Evolutionary conservation across 139 green algal genomes (phyloP), one percentile per base, ranked within the genome.

Genomic region (Chlorella sp.): DNA sequence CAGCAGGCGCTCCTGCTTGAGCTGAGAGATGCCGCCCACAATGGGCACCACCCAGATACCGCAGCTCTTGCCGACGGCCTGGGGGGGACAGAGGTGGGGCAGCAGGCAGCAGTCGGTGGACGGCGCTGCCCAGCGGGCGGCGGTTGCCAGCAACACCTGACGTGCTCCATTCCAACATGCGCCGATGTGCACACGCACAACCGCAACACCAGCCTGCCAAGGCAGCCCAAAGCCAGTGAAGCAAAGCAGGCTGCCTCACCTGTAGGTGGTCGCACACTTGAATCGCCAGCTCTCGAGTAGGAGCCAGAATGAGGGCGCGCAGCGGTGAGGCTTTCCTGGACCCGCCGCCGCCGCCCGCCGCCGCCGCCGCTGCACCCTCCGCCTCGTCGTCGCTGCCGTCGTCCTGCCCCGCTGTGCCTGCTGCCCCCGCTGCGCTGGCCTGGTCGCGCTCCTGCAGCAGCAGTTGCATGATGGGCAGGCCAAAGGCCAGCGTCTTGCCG

Each of bases 401-500:
- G 51, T 21, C 44, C 44, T 21, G 51, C 51, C 11, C 44, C 7
- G 47, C 57, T 81, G 56, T 20, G 6, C 32, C 72, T 62, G 32
- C 81, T 73, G 36, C 57, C 39, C 81, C 36, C 23, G n/a, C 70
- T 38, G 18, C 39, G 47, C 26, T 47, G 21, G 36, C 12, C 51
- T n/a, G 65, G n/a, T 81, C 20, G 32, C 74, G 70, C 74, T 92
- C 85, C 32, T 86, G 63, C 34, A 89, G 44, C 82, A 98, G 89
- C 60, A 93, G 63, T 72, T 99, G 93, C 73, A 99, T 62, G 56
- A 99, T 98, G 57, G 97, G 97, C 70, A 99, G 89, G 1, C 93
- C 97, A 85, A 99, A 99, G 0, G 97, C 97, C 57, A 99, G 93
- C 7, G 97, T 99, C 89, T 99, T 99, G n/a, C 97, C 97, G 51